Conservation (phyloP, 2,329 filamentous ascomycete species). For the Cephalotrichum gorgonifer region DNA sequence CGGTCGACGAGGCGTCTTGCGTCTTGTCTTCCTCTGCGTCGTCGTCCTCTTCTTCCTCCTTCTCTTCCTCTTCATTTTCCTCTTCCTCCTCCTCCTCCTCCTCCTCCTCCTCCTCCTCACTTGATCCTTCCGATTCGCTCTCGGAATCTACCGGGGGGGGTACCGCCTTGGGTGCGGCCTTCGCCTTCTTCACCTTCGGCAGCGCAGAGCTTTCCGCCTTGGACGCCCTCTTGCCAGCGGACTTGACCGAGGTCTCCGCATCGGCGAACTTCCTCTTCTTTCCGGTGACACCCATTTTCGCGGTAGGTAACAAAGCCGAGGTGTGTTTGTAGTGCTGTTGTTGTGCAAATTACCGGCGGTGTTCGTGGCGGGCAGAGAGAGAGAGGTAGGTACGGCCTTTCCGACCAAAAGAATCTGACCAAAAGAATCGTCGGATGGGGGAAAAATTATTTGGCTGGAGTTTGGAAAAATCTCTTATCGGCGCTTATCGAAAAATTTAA, state of each 20-base stretch:
- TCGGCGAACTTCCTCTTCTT: conserved; percentile 27
- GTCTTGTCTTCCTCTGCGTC: conserved; percentile 12
- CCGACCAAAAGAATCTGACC: background rate
- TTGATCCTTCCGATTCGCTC: conserved; percentile 1
- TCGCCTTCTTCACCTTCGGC: conserved; percentile 25
- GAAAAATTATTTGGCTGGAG: background rate
- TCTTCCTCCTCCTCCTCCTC: conserved; percentile 7
- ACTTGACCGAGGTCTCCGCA: conserved; percentile 15
- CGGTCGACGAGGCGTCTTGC: conserved; percentile 3
- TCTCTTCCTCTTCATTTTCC: conserved; percentile 10
- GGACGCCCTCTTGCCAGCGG: conserved; percentile 10
- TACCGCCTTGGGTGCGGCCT: conserved; percentile 15
- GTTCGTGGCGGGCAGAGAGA: background rate
- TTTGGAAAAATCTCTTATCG: background rate
- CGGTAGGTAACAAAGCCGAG: no score
- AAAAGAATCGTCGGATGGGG: background rate
- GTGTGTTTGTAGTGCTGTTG: background rate
- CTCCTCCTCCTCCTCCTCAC: conserved; percentile 11
- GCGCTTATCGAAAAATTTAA: background rate
- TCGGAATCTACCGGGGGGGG: background rate
- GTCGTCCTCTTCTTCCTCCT: conserved; percentile 9
- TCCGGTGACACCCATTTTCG: conserved; percentile 11
- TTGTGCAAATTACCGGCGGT: background rate
- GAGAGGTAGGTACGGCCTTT: no score
- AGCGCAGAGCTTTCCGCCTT: conserved; percentile 10